These are phyloP conservation scores for Verticillium alfalfae DNA, from an alignment of 2,329 filamentous ascomycete genomes.

Conservation along the genomic window DNA sequence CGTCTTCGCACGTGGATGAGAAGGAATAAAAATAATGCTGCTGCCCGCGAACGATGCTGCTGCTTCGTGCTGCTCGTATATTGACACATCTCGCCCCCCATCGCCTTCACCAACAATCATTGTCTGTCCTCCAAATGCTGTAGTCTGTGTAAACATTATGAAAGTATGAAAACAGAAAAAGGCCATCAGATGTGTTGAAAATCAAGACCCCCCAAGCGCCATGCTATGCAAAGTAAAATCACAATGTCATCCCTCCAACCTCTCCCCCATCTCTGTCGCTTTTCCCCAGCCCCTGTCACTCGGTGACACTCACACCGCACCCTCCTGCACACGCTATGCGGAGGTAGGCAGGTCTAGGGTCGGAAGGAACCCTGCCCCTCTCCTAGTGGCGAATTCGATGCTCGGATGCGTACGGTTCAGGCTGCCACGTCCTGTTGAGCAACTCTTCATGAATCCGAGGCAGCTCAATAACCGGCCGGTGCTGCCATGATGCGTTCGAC, in stretches of 20 bases:
- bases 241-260: background rate
- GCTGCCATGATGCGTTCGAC: constrained; percentile 28
- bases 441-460: constrained; percentile 44
- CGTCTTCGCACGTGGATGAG: too few relatives aligned
- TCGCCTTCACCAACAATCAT: background rate
- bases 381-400: background rate
- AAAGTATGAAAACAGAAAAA: background rate
- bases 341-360: too few relatives aligned
- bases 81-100: background rate
- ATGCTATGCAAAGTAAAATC: constrained; percentile 6
- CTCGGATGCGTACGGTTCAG: constrained; percentile 38
- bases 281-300: background rate
- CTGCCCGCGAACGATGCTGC: background rate
- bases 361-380: too few relatives aligned
- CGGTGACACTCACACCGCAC: background rate
- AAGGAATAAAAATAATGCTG: background rate
- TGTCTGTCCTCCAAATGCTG: background rate
- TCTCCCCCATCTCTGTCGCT: background rate
- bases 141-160: background rate
- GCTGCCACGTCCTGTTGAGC: constrained; percentile 42
- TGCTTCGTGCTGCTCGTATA: background rate
- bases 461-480: constrained; percentile 29
- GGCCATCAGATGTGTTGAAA: background rate
- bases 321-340: too few relatives aligned
- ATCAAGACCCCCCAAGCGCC: background rate